Evolutionary conservation across 2,329 filamentous ascomycete genomes (phyloP), one percentile per base, ranked within the genome.

Genomic region (Rutstroemia sydowiana): DNA sequence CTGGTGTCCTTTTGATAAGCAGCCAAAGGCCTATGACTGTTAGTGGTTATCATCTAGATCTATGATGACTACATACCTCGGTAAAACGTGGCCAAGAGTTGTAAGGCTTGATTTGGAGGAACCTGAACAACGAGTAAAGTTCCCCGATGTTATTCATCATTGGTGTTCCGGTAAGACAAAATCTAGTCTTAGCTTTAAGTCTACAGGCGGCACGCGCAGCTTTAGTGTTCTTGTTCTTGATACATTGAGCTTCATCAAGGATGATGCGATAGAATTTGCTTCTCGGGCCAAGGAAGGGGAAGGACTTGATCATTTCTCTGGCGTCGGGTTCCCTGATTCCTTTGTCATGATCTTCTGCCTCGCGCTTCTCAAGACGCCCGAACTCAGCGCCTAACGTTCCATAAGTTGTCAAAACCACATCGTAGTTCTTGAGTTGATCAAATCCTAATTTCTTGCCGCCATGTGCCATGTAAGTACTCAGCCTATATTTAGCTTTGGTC

Each of bases 111-210:
- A 95, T 91, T 2, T 76, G 75, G 14, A 95, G 73, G 62, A 95
- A 96, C 2, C 79, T 77, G 41, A 95, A 74, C 18, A 95, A 70
- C 0, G 88, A 87, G 62, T 80, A 90, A 3, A 95, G 73, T 61
- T 96, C 91, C 21, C 79, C 73, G 2, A 92, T 81, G 11, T 77
- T 81, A 61, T 95, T 95, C 85, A 93, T 93, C 85, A 92, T 90
- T 0, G 88, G 88, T 0, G 88, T 93, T 23, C 88, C 88, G 3
- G 84, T 88, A 66, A 92, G 77, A 63, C 85, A 89, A 71, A 87
- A 83, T 44, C 87, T 76, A 63, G 86, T 79, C 32, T 71, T 73
- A 13, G 85, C 73, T 54, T 77, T 70, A 14, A 93, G 67, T 10
- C 70, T 66, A 58, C 73, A 78, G 28, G 79, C 79, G 4, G 80